These are phyloP conservation scores for Zoysia matrella DNA, from an alignment of 202 grass and related monocot species.

Conservation along the genomic window DNA sequence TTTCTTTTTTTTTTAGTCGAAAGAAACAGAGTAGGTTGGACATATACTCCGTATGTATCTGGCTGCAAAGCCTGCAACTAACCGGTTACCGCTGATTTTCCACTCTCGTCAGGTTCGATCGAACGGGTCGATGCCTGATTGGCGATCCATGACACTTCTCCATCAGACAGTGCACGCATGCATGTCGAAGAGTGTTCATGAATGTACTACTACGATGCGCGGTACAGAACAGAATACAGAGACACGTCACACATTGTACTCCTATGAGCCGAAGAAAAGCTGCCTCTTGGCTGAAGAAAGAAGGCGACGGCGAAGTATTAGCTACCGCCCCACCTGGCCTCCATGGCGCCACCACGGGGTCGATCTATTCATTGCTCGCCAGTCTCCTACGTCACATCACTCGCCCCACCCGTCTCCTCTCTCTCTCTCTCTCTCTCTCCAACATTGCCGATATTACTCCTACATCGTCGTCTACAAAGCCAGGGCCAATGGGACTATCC, in stretches of 20 bases:
- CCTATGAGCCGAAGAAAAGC: slow-evolving; percentile 26
- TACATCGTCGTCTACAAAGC: slow-evolving; percentile 19
- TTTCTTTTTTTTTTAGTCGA: too few relatives aligned
- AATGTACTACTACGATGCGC: not conserved
- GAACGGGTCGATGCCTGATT: slow-evolving; percentile 7
- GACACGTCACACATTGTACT: not conserved
- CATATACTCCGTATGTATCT: too few relatives aligned
- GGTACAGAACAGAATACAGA: not conserved
- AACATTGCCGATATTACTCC: slow-evolving; percentile 34
- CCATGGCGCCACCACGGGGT: not conserved
- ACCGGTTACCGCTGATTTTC: slow-evolving; percentile 13
- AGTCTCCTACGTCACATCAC: slow-evolving; percentile 45
- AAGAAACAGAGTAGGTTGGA: too few relatives aligned
- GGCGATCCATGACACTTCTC: slow-evolving; percentile 11
- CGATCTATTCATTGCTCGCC: not conserved
- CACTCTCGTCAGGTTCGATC: not conserved
- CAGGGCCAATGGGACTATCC: not conserved
- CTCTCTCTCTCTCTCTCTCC: not conserved
- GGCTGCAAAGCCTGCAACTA: not conserved
- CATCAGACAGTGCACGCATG: not conserved
- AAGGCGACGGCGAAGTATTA: not conserved
- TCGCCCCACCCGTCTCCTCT: not conserved
- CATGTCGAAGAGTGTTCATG: not conserved
- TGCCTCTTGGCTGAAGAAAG: slow-evolving; percentile 28
- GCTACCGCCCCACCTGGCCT: not conserved